Base-by-base conservation (phyloP, 768 basidiomycete genomes). In the Pleurotus salmoneostramineus region DNA sequence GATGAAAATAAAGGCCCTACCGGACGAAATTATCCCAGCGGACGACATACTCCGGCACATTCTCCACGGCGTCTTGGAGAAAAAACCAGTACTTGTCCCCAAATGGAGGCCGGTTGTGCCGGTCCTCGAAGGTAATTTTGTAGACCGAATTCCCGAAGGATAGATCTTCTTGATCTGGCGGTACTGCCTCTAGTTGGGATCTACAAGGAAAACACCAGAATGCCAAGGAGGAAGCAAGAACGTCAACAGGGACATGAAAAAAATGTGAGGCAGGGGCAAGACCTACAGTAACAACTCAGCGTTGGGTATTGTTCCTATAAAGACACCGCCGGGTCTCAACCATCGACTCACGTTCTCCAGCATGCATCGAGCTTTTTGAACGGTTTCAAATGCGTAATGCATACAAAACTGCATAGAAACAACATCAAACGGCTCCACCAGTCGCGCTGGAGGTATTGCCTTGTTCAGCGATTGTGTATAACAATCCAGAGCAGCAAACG, bases 391-490 rank as follows among this genome's bases (percentile, higher is more conserved):
- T 6, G 97, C 97, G 67, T 99, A 98, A 70, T 99, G 97, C 92
- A 99, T 98, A 72, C 97, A 98, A 70, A 99, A 99, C 69, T 99
- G 97, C 93, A 98, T 93, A 2, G 93, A 92, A 4, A 98, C 94
- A 57, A 94, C 92, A 66, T 98, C 97, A 67, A 97, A 97, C 4
- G 87, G 87, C 33, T 80, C 78, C 0, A 73, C 75, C 27, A 92
- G 79, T 60, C 79, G 74, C 14, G 79, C 77, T 1, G 82, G 82
- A 3, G 87, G 72, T 50, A 98, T 82, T n/a, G 78, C 86, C 50
- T 82, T 82, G 14, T 83, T 77, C 40, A 98, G 76, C 2, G 88
- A 76, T 61, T 89, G 79, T 8, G 82, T 77, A 68, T 92, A 99
- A 71, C 95, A 98, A 70, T 99, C 97, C 32, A 95, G 71, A 11